Percentiles rank a stretch among this genome's conserved stretches.
phyloP scores from a whole-genome alignment of 345 rosid species.

The Boechera retrofracta region DNA sequence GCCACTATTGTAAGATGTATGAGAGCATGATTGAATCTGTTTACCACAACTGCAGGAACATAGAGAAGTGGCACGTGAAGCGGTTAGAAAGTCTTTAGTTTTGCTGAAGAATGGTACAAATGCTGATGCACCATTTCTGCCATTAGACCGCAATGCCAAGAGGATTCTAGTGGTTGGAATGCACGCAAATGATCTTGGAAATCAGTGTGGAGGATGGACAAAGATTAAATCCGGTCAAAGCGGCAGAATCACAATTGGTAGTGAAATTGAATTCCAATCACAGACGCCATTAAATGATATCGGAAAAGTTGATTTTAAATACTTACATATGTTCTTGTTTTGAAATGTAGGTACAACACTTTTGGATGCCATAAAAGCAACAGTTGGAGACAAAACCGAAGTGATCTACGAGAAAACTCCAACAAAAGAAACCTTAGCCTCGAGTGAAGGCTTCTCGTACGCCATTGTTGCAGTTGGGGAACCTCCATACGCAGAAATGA shows the following conservation, averaged over 20 bases:
- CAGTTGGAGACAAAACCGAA: constrained; percentile 68
- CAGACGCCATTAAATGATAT: neutral
- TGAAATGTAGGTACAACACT: constrained; percentile 69
- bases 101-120: constrained; percentile 75
- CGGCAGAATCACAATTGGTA: constrained; percentile 78
- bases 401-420: constrained; percentile 66
- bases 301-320: neutral
- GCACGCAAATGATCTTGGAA: constrained; percentile 79
- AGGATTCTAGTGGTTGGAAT: constrained; percentile 72
- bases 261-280: neutral
- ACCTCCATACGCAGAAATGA: constrained; percentile 71
- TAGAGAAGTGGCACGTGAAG: constrained; percentile 75
- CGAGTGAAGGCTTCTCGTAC: constrained; percentile 52
- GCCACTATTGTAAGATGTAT: constrained; percentile 12
- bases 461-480: constrained; percentile 88
- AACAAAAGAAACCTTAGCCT: constrained; percentile 57
- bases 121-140: constrained; percentile 55
- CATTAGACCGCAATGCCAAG: constrained; percentile 59
- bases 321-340: neutral
- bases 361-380: constrained; percentile 68
- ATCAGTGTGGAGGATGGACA: constrained; percentile 94
- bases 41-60: constrained; percentile 49
- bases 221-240: constrained; percentile 61
- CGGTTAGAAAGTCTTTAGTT: constrained; percentile 83
- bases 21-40: constrained; percentile 10